Base-by-base conservation (phyloP, 1,284 basidiomycete species). In the Apiotrichum brassicae region DNA sequence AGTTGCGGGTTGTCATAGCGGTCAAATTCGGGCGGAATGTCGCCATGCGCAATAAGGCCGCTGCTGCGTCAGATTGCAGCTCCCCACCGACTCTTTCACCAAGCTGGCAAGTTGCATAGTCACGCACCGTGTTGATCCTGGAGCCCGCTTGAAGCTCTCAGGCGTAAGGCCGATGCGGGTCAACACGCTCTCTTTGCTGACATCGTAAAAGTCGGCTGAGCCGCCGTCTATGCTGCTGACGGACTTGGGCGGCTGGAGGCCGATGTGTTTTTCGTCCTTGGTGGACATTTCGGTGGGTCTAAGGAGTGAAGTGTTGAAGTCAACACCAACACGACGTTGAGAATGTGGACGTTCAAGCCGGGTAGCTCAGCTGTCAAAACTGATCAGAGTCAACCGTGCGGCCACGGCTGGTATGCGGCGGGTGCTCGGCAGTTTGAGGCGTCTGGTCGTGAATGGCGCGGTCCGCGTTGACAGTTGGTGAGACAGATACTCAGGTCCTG, bases 51-150 rank as follows among this genome's bases (percentile, higher is more conserved):
- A 14, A 63, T 54, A 32, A 64, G 56, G 32, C 68, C 68, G 12
- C 64, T 63, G 40, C 26, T 22, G 45, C 42, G 9, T 16, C 37
- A 23, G 16, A 20, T 36, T 18, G 37, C 39, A 20, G 23, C 22
- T 20, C 32, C 19, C 32, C 34, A 14, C 14, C 3, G 25, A 85
- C 94, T 56, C 77, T 89, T 6, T 80, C n/a, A n/a, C n/a, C n/a
- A n/a, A n/a, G n/a, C n/a, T n/a, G n/a, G n/a, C n/a, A n/a, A n/a
- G n/a, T n/a, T n/a, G n/a, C n/a, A n/a, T n/a, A n/a, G n/a, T 83
- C 4, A 59, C 64, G 51, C 48, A 63, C 62, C 52, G 51, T 16
- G 71, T 73, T 6, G 64, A 52, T 16, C 72, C 74, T 0, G 75
- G 75, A 14, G 75, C 75, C 7, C 65, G 68, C 62, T 74, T 75